Conservation (phyloP, 208 protist genomes). For the Plasmodiophora brassicae region DNA sequence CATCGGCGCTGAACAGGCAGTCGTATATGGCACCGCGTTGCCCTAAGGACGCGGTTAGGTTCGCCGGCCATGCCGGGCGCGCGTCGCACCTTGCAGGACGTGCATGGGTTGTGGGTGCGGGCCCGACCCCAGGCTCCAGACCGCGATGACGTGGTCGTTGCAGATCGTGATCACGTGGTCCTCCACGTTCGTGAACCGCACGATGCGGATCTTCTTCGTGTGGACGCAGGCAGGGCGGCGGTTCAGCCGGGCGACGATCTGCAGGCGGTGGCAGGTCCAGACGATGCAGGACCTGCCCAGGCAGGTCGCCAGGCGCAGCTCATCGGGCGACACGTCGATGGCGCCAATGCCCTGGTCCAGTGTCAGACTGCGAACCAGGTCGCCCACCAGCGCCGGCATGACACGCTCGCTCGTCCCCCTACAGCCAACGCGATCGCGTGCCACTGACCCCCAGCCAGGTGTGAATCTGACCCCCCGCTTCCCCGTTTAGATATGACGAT, state of each 20-base stretch:
- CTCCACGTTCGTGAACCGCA: neutral
- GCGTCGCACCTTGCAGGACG: neutral
- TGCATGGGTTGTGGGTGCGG: neutral
- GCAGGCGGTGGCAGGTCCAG: neutral
- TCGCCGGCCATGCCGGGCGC: no score
- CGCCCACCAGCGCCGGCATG: neutral
- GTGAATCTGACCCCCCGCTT: no score
- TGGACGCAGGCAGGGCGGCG: neutral
- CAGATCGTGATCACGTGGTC: neutral
- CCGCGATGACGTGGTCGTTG: neutral
- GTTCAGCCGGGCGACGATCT: neutral
- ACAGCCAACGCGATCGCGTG: no score
- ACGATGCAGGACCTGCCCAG: neutral
- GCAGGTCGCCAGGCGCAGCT: neutral
- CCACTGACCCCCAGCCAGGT: no score
- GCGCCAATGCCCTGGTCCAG: neutral
- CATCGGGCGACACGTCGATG: slow-evolving; percentile 3
- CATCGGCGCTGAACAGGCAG: neutral
- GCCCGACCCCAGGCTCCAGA: neutral
- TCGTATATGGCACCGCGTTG: neutral
- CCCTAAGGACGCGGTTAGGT: no score
- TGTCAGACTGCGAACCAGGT: neutral
- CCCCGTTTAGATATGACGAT: no score
- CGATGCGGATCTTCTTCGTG: neutral
- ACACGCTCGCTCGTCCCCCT: no score